These are phyloP conservation scores for Saturnispora besseyi DNA, from an alignment of 805 yeast genomes.

Conservation along the genomic window DNA sequence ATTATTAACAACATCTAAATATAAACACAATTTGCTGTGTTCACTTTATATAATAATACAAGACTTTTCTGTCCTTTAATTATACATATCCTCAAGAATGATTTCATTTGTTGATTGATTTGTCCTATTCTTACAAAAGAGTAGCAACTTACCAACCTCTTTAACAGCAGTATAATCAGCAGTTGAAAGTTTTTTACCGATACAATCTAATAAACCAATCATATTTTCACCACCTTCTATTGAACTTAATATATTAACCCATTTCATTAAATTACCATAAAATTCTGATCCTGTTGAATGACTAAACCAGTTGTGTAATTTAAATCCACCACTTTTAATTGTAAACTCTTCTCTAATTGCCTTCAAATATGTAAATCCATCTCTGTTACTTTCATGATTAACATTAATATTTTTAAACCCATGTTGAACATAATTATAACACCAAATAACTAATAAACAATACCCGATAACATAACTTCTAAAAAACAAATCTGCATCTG, in stretches of 20 bases:
- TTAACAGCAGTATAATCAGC: constrained; percentile 49
- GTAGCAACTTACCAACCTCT: constrained; percentile 45
- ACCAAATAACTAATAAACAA: constrained; percentile 41
- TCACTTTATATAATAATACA: too few relatives aligned
- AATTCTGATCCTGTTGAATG: constrained; percentile 28
- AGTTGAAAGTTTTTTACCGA: constrained; percentile 32
- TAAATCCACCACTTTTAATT: constrained; percentile 25
- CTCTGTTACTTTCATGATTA: constrained; percentile 27
- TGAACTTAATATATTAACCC: constrained; percentile 32
- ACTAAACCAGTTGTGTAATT: constrained; percentile 28
- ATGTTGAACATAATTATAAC: constrained; percentile 37
- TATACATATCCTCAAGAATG: constrained; percentile 45
- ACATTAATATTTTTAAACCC: constrained; percentile 35
- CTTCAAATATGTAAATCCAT: constrained; percentile 41
- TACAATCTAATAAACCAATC: constrained; percentile 45
- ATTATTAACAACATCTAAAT: background rate
- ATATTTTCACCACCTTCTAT: constrained; percentile 39
- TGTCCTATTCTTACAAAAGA: constrained; percentile 46
- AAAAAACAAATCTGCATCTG: constrained; percentile 43
- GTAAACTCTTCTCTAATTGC: constrained; percentile 39
- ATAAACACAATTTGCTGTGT: too few relatives aligned
- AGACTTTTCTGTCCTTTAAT: background rate
- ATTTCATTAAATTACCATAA: constrained; percentile 34
- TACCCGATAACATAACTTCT: constrained; percentile 35
- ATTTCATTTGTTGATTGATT: constrained; percentile 36